Evolutionary conservation across 176 grass and related monocot species (phyloP), one percentile per base, ranked within the genome.

Genomic region (Canna indica): DNA sequence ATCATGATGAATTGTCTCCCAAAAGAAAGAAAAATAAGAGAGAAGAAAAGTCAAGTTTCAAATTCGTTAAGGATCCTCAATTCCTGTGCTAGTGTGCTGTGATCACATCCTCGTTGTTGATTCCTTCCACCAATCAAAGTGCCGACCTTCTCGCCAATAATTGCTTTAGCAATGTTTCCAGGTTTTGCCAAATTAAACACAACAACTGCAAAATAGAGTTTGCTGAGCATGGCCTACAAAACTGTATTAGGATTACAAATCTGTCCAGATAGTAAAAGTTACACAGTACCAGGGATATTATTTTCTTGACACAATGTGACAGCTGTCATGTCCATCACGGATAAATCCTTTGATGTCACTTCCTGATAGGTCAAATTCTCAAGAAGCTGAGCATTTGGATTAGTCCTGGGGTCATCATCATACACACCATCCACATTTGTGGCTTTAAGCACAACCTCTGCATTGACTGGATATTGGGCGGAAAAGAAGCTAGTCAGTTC

Each of bases 311-410:
- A 99, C 67, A 99, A 70, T 5, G 89, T 99, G 47, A 99, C 81
- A 42, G 94, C 89, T 67, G 94, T 99, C 94, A 99, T 99, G 70
- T 99, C 94, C 89, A 99, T 93, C 50, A 99, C 94, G 2, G 89
- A 99, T 26, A 99, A 82, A 67, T 99, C 94, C 59, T 83, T 85
- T 17, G 82, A 71, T 26, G 83, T 90, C 66, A 99, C 86, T 46
- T 99, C 94, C 30, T 90, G 81, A 31, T 99, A 99, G 65, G 89
- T 99, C 62, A 99, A 33, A 3, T 77, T 83, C 15, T 99, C 94
- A 45, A 99, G 84, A 64, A 99, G 80, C 20, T 72, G 34, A 36
- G 94, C 89, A 82, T 90, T 82, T 56, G 86, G 84, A 66, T 99
- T 90, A 12, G 16, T 34, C 76, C 77, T 99, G 67, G 94, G 94